These are phyloP conservation scores for Crithidia acanthocephali DNA, from an alignment of 208 protist genomes.

Conservation along the genomic window DNA sequence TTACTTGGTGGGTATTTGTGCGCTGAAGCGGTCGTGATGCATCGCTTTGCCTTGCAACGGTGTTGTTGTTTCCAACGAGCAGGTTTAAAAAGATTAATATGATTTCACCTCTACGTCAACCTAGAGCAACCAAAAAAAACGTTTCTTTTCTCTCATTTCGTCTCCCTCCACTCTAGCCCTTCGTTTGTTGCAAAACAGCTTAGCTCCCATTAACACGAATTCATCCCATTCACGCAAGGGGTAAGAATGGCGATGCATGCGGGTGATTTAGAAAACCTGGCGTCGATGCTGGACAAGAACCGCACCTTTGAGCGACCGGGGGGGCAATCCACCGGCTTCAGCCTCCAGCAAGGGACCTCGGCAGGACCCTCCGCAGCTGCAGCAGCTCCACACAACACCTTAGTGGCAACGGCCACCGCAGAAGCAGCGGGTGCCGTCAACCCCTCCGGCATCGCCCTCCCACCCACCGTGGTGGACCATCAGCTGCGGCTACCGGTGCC, in stretches of 20 bases:
- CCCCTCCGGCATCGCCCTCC: conserved; percentile 64
- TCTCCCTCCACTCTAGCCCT: not conserved
- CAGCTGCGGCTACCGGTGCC: conserved; percentile 74
- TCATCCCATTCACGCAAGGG: too few relatives aligned
- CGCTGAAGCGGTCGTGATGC: too few relatives aligned
- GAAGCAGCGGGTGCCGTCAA: conserved; percentile 7
- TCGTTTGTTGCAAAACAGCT: too few relatives aligned
- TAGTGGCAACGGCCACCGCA: conserved; percentile 3
- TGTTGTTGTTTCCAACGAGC: too few relatives aligned
- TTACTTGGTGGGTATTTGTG: too few relatives aligned
- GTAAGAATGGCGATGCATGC: conserved; percentile 42
- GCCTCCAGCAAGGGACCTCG: conserved; percentile 40
- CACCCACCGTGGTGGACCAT: conserved; percentile 76
- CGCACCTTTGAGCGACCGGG: conserved; percentile 62
- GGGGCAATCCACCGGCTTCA: conserved; percentile 76
- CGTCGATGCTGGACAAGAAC: conserved; percentile 80
- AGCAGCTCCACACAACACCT: not conserved
- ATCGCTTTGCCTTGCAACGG: too few relatives aligned
- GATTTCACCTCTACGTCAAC: too few relatives aligned
- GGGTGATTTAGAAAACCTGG: conserved; percentile 60
- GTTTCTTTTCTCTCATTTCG: too few relatives aligned
- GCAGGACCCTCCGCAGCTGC: not conserved
- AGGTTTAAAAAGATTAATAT: too few relatives aligned
- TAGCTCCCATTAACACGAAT: too few relatives aligned
- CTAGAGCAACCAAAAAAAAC: too few relatives aligned